Evolutionary conservation across 106 monocot species (phyloP).

Genomic region (Iris macrosiphon): DNA sequence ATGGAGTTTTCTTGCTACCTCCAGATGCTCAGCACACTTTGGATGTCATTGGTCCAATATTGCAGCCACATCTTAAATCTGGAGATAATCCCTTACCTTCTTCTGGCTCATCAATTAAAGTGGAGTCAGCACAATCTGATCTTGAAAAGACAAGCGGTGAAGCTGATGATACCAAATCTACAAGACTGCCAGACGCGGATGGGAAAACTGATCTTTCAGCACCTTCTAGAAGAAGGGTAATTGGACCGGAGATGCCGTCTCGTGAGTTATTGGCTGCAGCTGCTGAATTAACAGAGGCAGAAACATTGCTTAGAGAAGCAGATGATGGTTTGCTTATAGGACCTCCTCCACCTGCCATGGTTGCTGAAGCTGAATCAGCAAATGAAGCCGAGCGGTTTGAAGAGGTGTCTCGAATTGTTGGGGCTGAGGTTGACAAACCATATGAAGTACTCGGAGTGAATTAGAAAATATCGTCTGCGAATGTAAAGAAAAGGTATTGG

Average conservation of each 20-base stretch:
- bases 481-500: no score
- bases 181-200: conserved; percentile 7
- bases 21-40: conserved; percentile 31
- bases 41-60: conserved; percentile 38
- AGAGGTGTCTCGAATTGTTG: no score
- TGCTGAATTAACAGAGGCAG: no score
- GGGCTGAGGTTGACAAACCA: no score
- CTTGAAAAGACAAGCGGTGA: conserved; percentile 12
- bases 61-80: conserved; percentile 23
- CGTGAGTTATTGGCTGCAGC: no score
- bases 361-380: conserved; percentile 87
- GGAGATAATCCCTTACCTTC: conserved; percentile 5
- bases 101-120: conserved; percentile 7
- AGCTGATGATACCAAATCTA: conserved; percentile 10
- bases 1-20: conserved; percentile 60
- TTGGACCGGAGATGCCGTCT: no score
- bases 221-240: conserved; percentile 41
- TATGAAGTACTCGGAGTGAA: no score
- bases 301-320: no score
- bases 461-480: no score
- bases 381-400: conserved; percentile 99
- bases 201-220: conserved; percentile 22
- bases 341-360: conserved; percentile 91
- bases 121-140: conserved; percentile 8
- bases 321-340: conserved; percentile 80